These are phyloP conservation scores for Lanmaoa rubissima DNA, from an alignment of 768 basidiomycete genomes.

Conservation along the genomic window DNA sequence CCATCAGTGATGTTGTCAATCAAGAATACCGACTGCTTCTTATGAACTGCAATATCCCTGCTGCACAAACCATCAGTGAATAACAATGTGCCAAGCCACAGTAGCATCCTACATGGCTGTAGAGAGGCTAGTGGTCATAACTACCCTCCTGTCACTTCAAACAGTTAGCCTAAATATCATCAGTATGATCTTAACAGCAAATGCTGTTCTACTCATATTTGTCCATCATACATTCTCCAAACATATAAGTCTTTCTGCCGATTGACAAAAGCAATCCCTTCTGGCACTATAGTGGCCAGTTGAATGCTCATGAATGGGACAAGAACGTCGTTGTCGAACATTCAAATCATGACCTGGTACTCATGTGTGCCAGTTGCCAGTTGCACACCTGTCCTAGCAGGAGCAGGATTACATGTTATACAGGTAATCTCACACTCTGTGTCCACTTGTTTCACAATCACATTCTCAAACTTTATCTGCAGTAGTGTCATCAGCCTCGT, in stretches of 20 bases:
- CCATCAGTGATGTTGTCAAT: too few species aligned
- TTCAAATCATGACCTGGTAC: not conserved
- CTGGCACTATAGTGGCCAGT: too few species aligned
- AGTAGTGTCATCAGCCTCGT: too few species aligned
- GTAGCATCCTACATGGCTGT: too few species aligned
- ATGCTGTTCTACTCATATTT: not conserved
- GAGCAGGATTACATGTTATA: not conserved
- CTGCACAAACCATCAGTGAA: too few species aligned
- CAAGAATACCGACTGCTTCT: too few species aligned
- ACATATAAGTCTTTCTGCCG: not conserved
- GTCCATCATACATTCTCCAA: not conserved
- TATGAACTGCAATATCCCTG: too few species aligned
- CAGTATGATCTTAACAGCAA: not conserved
- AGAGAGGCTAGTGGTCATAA: too few species aligned
- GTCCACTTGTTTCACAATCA: not conserved
- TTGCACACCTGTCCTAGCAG: not conserved
- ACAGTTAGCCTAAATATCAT: not conserved
- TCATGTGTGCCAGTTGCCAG: not conserved
- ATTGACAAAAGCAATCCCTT: not conserved
- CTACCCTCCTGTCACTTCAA: too few species aligned
- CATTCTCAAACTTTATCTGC: not conserved
- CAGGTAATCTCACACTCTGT: not conserved
- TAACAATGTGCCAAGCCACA: too few species aligned
- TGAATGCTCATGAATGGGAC: not conserved
- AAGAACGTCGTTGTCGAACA: not conserved